Percentiles rank a stretch among this genome's conserved stretches.
Conservation (phyloP, 176 grass and related monocot genomes). For the Oryza glaberrima region DNA sequence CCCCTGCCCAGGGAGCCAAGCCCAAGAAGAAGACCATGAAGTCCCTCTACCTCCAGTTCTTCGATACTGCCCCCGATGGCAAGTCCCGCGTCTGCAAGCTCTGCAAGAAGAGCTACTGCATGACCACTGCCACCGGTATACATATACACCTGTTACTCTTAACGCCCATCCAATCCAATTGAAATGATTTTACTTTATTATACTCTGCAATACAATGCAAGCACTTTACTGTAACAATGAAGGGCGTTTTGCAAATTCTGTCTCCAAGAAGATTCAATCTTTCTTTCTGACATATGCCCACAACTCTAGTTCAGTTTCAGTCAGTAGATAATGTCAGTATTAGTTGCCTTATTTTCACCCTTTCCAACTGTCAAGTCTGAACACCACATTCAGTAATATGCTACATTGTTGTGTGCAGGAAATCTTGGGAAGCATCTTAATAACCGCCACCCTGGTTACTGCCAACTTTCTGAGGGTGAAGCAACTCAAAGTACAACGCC, state of each 20-base stretch:
- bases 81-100: constrained; percentile 79
- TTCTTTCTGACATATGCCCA: background rate
- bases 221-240: background rate
- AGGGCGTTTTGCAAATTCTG: background rate
- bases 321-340: background rate
- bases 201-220: background rate
- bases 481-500: constrained; percentile 29
- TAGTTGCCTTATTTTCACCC: background rate
- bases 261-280: background rate
- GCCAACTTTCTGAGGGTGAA: constrained; percentile 50
- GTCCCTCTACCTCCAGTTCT: constrained; percentile 84
- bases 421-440: constrained; percentile 96
- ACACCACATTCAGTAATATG: constrained; percentile 18
- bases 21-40: constrained; percentile 92
- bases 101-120: constrained; percentile 91
- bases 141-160: background rate
- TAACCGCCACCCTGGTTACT: constrained; percentile 81
- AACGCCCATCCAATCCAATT: background rate
- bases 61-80: constrained; percentile 78
- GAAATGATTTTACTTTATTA: too few species aligned
- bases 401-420: constrained; percentile 49
- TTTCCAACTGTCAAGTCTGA: background rate
- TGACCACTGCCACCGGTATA: constrained; percentile 87
- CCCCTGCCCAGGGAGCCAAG: constrained; percentile 40
- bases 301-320: constrained; percentile 11